Evolutionary conservation across 805 yeast genomes (phyloP).

Genomic region (Suhomyces kilbournensis): DNA sequence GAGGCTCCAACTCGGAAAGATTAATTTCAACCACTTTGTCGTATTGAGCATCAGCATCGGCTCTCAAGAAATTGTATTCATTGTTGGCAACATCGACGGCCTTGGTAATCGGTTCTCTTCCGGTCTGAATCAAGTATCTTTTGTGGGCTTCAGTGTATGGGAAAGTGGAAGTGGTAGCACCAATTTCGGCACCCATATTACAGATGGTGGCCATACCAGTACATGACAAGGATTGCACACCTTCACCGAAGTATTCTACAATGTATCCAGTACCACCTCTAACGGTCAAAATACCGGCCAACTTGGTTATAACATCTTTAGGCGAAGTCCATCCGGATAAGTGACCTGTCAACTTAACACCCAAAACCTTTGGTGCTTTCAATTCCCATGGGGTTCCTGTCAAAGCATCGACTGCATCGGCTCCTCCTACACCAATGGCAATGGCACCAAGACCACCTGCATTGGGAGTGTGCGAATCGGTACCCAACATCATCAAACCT

Average conservation of each 20-base stretch:
- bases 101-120: conserved; percentile 80
- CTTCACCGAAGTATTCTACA: conserved; percentile 95
- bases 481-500: conserved; percentile 95
- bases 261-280: conserved; percentile 98
- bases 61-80: conserved; percentile 62
- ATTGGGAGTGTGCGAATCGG: conserved; percentile 98
- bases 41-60: conserved; percentile 91
- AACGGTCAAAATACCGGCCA: conserved; percentile 93
- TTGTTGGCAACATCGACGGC: conserved; percentile 66
- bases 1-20: conserved; percentile 87
- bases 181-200: conserved; percentile 99
- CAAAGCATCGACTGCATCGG: conserved; percentile 97
- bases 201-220: conserved; percentile 99
- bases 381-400: conserved; percentile 95
- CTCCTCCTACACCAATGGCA: conserved; percentile 99
- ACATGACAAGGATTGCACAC: conserved; percentile 87
- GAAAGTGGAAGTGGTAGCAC: conserved; percentile 97
- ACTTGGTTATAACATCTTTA: conserved; percentile 88
- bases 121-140: conserved; percentile 84
- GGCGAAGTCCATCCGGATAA: conserved; percentile 97
- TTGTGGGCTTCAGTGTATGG: conserved; percentile 92
- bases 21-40: conserved; percentile 92
- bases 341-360: conserved; percentile 90
- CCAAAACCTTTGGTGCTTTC: conserved; percentile 93
- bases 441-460: conserved; percentile 99